Conservation (phyloP, 2,329 filamentous ascomycete species). For the Colletotrichum godetiae region DNA sequence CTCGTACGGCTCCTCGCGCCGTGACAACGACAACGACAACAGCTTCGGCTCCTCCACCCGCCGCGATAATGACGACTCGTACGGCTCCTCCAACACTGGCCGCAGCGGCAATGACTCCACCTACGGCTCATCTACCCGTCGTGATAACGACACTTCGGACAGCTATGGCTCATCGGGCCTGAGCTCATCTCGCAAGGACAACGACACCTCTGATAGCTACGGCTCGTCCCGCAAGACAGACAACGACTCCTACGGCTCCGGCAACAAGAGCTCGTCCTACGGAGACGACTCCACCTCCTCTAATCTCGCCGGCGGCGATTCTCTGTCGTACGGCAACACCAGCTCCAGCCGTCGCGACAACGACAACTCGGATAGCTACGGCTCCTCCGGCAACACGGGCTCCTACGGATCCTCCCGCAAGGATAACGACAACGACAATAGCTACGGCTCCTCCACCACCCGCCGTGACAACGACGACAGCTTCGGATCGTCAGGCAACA, state of each 20-base stretch:
- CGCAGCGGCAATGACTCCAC: conserved; percentile 35
- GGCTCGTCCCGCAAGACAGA: conserved; percentile 1
- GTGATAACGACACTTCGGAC: conserved; percentile 36
- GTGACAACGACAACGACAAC: conserved; percentile 31
- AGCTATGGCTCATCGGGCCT: conserved; percentile 12
- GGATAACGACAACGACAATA: conserved; percentile 28
- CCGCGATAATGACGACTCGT: conserved; percentile 31
- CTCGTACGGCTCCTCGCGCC: conserved; percentile 38
- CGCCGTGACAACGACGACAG: conserved; percentile 42
- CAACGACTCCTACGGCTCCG: conserved; percentile 38
- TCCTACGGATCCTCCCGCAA: conserved; percentile 39
- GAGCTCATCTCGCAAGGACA: conserved; percentile 27
- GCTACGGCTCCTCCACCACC: conserved; percentile 36
- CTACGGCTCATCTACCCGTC: conserved; percentile 34
- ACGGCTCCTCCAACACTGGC: conserved; percentile 37
- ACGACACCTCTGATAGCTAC: conserved; percentile 6
- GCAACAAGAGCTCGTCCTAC: conserved; percentile 12
- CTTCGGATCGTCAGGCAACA: not conserved
- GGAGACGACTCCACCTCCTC: conserved; percentile 24
- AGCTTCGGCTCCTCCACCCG: conserved; percentile 28
- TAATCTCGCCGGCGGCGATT: conserved; percentile 35
- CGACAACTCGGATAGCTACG: conserved; percentile 32
- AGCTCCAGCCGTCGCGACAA: conserved; percentile 36
- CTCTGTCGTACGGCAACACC: conserved; percentile 37
- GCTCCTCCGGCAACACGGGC: conserved; percentile 37